Evolutionary conservation across 2,329 filamentous ascomycete genomes (phyloP).

Genomic region (Alternaria postmessia): DNA sequence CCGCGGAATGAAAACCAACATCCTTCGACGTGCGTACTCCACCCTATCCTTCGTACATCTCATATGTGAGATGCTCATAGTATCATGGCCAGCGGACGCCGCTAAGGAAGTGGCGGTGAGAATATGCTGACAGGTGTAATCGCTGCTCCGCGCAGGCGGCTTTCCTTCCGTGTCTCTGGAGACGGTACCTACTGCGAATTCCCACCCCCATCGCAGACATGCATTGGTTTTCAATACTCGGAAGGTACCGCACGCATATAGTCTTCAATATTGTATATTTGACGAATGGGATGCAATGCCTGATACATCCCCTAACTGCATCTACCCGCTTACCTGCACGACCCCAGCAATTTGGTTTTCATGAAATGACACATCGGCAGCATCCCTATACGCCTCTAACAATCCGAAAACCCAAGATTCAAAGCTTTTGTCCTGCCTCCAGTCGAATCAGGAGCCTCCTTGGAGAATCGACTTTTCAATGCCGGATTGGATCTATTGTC

Average conservation of each 20-base stretch:
- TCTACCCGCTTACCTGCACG: slow-evolving; percentile 18
- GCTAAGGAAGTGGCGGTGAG: slow-evolving; percentile 23
- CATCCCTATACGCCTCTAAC: slow-evolving; percentile 1
- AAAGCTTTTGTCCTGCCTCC: not conserved
- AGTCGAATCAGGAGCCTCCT: not conserved
- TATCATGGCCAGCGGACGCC: not conserved
- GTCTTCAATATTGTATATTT: not conserved
- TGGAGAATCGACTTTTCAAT: not conserved
- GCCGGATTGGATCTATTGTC: not conserved
- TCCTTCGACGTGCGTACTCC: slow-evolving; percentile 18
- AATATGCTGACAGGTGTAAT: slow-evolving; percentile 3
- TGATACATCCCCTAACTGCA: slow-evolving; percentile 1
- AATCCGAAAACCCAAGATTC: not conserved
- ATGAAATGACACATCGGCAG: slow-evolving; percentile 13
- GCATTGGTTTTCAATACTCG: not conserved
- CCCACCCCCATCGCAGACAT: slow-evolving; percentile 1
- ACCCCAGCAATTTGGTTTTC: not conserved
- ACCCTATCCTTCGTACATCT: slow-evolving; percentile 3
- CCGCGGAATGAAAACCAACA: slow-evolving; percentile 7
- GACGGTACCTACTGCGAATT: not conserved
- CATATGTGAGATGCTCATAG: not conserved
- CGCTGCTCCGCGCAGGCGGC: not conserved
- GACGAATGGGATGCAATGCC: slow-evolving; percentile 1
- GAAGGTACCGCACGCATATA: slow-evolving; percentile 4
- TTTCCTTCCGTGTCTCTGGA: slow-evolving; percentile 14